A percentile compares a stretch with the other conserved stretches of the same genome.
phyloP scores from a whole-genome alignment of 164 flowering plant species.

The Annona squamosa region DNA sequence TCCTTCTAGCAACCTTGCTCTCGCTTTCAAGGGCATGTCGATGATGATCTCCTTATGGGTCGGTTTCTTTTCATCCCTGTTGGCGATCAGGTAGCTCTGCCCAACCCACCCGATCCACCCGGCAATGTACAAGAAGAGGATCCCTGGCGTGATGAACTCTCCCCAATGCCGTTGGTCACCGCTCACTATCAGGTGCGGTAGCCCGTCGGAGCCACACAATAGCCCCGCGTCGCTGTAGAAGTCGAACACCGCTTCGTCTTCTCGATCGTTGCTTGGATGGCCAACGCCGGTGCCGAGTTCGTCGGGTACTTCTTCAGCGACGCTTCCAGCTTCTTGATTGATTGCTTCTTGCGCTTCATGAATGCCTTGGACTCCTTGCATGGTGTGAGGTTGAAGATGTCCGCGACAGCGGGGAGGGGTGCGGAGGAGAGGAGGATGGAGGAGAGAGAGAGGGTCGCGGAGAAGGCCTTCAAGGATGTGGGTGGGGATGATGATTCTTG shows the following conservation, averaged over 20 bases:
- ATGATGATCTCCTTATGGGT: conserved; percentile 94
- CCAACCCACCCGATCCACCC: conserved; percentile 99
- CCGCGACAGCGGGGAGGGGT: conserved; percentile 78
- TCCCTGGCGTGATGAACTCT: conserved; percentile 92
- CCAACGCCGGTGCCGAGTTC: conserved; percentile 92
- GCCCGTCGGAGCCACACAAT: conserved; percentile 86
- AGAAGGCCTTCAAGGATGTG: conserved; percentile 37
- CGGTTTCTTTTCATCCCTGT: conserved; percentile 87
- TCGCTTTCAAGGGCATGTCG: no score
- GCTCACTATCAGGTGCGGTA: conserved; percentile 92
- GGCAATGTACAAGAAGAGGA: conserved; percentile 88
- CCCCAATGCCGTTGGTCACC: conserved; percentile 99
- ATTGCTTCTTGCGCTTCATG: conserved; percentile 88
- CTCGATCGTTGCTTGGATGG: conserved; percentile 85
- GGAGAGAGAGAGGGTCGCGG: conserved; percentile 88
- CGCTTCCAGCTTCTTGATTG: conserved; percentile 72
- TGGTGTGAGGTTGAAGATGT: conserved; percentile 89
- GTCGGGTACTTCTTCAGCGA: conserved; percentile 76
- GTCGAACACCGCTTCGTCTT: conserved; percentile 73
- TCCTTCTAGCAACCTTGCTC: no score
- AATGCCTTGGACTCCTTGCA: conserved; percentile 95
- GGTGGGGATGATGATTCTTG: no score
- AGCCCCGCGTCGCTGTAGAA: conserved; percentile 82
- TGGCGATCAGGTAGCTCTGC: conserved; percentile 86
- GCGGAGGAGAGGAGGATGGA: conserved; percentile 56